Evolutionary conservation across 1,139 yeast species (phyloP).

Genomic region (Geotrichum histeridarum): DNA sequence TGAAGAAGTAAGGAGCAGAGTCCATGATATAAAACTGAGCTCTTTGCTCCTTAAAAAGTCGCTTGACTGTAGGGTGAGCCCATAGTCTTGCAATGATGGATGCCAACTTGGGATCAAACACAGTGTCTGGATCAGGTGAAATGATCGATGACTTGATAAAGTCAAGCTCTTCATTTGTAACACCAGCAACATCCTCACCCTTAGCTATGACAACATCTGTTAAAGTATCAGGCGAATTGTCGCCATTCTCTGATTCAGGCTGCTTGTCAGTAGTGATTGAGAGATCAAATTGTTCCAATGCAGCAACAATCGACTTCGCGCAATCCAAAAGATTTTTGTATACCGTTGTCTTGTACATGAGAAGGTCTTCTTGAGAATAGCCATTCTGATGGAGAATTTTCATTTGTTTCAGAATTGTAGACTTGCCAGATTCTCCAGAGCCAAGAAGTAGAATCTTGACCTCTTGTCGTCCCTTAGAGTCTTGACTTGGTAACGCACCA

Average conservation of each 20-base stretch:
- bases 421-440: conserved; percentile 72
- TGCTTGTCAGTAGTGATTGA: conserved; percentile 1
- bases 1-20: conserved; percentile 76
- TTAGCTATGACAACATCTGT: background rate
- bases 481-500: background rate
- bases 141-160: conserved; percentile 26
- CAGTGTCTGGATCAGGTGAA: conserved; percentile 33
- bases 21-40: conserved; percentile 81
- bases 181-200: background rate
- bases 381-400: conserved; percentile 70
- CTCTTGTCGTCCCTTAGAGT: conserved; percentile 29
- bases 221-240: background rate
- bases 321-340: conserved; percentile 62
- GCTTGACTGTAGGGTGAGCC: conserved; percentile 54
- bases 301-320: conserved; percentile 54
- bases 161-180: conserved; percentile 26
- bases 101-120: conserved; percentile 30
- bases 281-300: conserved; percentile 38
- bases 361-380: conserved; percentile 54
- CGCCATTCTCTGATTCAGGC: background rate
- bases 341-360: conserved; percentile 62
- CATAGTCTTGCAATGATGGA: conserved; percentile 43
- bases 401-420: conserved; percentile 72
- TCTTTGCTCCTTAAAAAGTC: conserved; percentile 55
- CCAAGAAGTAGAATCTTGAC: conserved; percentile 64